These are phyloP conservation scores for Eucalyptus erythrocorys DNA, from an alignment of 345 rosid species.

Conservation along the genomic window DNA sequence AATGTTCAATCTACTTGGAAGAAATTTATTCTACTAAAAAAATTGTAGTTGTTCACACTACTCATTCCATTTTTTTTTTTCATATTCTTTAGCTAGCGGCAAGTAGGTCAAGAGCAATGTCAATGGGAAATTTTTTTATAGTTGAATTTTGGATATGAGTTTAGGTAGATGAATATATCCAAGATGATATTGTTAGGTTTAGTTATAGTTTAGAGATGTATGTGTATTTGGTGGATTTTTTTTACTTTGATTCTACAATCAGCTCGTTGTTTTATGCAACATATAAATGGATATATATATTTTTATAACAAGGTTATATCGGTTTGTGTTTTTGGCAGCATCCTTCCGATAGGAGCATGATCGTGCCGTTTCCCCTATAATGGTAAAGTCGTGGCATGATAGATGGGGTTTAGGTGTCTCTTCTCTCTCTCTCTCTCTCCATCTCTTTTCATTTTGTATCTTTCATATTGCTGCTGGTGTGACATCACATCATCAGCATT, in stretches of 20 bases:
- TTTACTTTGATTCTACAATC: fast-evolving
- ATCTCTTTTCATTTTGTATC: background rate
- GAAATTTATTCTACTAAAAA: background rate
- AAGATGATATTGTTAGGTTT: background rate
- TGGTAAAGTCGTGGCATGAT: fast-evolving
- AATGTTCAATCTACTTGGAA: no score
- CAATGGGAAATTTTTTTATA: fast-evolving
- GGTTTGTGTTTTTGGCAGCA: background rate
- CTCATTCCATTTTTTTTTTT: fast-evolving
- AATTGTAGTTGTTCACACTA: fast-evolving
- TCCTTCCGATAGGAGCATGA: background rate
- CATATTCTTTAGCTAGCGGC: fast-evolving
- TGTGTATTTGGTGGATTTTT: background rate
- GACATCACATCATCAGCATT: background rate
- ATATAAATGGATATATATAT: fast-evolving
- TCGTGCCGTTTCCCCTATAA: background rate
- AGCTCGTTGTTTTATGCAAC: background rate
- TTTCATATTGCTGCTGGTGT: fast-evolving
- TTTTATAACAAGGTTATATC: background rate
- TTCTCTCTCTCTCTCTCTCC: background rate
- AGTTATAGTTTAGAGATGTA: background rate
- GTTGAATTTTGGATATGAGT: background rate
- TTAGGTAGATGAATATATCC: background rate
- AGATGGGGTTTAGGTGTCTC: background rate
- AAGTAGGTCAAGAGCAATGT: fast-evolving